Percentiles rank a stretch among this genome's conserved stretches.
phyloP scores from a whole-genome alignment of 345 rosid genomes.

The Brassica juncea region DNA sequence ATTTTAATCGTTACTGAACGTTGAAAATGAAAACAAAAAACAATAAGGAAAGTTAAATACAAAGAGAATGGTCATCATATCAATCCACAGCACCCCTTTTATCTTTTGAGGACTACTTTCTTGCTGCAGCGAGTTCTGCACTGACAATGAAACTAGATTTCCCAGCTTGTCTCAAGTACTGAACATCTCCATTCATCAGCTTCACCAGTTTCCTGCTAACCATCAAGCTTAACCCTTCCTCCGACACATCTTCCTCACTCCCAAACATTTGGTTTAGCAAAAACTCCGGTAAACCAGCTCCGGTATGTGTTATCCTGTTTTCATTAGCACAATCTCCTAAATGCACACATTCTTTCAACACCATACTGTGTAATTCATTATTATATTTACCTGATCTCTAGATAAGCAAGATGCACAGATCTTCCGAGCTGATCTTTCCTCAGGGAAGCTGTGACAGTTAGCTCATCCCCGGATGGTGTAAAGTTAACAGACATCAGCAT shows the following conservation, averaged over 20 bases:
- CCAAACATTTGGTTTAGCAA: slow-evolving; percentile 80
- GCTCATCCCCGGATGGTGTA: slow-evolving; percentile 63
- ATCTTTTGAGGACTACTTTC: slow-evolving; percentile 26
- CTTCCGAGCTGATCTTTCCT: slow-evolving; percentile 67
- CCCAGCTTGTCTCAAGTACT: slow-evolving; percentile 82
- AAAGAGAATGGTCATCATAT: not conserved
- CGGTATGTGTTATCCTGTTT: slow-evolving; percentile 64
- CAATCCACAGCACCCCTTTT: slow-evolving; percentile 6
- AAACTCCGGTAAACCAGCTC: slow-evolving; percentile 67
- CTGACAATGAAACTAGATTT: slow-evolving; percentile 65
- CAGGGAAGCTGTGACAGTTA: slow-evolving; percentile 54
- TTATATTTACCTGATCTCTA: slow-evolving; percentile 66
- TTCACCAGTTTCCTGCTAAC: slow-evolving; percentile 76
- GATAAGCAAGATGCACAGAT: slow-evolving; percentile 67
- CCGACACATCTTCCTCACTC: slow-evolving; percentile 59
- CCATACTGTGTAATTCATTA: not conserved
- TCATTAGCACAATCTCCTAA: slow-evolving; percentile 19
- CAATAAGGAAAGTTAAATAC: slow-evolving; percentile 6
- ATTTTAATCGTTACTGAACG: slow-evolving; percentile 31
- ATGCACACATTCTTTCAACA: slow-evolving; percentile 5
- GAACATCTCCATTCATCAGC: slow-evolving; percentile 90
- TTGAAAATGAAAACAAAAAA: not conserved
- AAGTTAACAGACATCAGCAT: slow-evolving; percentile 57
- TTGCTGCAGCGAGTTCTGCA: slow-evolving; percentile 71
- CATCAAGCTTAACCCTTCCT: slow-evolving; percentile 73